Percentiles rank a stretch among this genome's conserved stretches.
These are phyloP conservation scores for Karstenula rhodostoma DNA, from an alignment of 2,329 filamentous ascomycete species.

Conservation along the genomic window DNA sequence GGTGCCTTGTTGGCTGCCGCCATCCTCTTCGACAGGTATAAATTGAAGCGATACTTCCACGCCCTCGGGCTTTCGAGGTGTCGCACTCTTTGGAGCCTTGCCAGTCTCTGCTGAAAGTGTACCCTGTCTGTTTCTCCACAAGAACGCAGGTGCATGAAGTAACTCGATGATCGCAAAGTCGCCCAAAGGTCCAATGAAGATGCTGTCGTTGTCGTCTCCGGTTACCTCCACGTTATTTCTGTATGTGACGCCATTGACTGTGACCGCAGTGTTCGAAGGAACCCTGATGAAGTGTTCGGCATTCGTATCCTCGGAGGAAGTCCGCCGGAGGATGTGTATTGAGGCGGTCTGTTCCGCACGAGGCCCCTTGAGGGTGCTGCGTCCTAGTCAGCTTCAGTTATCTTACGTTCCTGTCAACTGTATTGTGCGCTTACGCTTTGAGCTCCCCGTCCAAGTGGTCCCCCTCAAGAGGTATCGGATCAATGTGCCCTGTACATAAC, in stretches of 20 bases:
- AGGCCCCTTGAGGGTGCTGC: not conserved
- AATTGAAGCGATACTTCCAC: not conserved
- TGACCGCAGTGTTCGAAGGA: constrained; percentile 17
- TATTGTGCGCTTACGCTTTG: not conserved
- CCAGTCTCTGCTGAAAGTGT: not conserved
- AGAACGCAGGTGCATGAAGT: constrained; percentile 29
- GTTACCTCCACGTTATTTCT: constrained; percentile 14
- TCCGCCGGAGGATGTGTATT: not conserved
- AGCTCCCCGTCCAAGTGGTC: not conserved
- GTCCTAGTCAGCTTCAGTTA: not conserved
- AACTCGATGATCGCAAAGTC: constrained; percentile 32
- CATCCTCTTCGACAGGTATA: not conserved
- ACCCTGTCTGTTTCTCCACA: constrained; percentile 22
- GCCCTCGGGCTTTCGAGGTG: too few species aligned
- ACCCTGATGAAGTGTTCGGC: constrained; percentile 10
- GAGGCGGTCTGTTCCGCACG: not conserved
- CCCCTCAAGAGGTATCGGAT: not conserved
- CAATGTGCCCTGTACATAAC: not conserved
- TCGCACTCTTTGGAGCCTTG: not conserved
- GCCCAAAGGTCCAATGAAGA: constrained; percentile 29
- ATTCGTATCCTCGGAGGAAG: not conserved
- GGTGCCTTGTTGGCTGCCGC: too few species aligned
- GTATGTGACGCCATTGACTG: constrained; percentile 28
- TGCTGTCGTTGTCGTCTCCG: not conserved
- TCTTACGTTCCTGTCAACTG: not conserved